Conservation (phyloP, 208 protist genomes). For the Endotrypanum monterogeii region DNA sequence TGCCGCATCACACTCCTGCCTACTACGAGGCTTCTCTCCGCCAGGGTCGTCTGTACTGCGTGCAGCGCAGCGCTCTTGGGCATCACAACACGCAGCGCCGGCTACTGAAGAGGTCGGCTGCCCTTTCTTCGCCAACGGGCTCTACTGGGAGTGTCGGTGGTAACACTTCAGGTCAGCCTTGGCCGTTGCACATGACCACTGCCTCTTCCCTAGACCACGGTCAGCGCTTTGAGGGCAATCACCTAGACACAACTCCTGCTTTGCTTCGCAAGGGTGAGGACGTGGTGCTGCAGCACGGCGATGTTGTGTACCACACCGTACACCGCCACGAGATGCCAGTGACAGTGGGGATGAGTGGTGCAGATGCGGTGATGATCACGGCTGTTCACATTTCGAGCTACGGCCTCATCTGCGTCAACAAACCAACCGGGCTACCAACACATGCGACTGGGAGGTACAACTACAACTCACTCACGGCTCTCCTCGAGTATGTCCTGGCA, state of each 20-base stretch:
- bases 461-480: slow-evolving; percentile 89
- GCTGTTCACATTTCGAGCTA: slow-evolving; percentile 59
- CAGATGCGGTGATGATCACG: slow-evolving; percentile 53
- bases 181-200: not conserved
- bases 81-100: slow-evolving; percentile 45
- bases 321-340: slow-evolving; percentile 96
- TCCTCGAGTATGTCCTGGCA: slow-evolving; percentile 90
- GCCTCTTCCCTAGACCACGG: not conserved
- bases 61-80: slow-evolving; percentile 12
- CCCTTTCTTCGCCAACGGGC: not conserved
- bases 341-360: slow-evolving; percentile 52
- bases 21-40: slow-evolving; percentile 90
- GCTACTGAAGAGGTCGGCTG: slow-evolving; percentile 42
- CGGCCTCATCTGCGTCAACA: slow-evolving; percentile 68
- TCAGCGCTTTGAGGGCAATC: not conserved
- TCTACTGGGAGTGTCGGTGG: not conserved
- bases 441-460: slow-evolving; percentile 92
- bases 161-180: not conserved
- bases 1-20: slow-evolving; percentile 68
- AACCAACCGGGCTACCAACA: slow-evolving; percentile 81
- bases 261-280: not conserved
- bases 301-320: slow-evolving; percentile 88
- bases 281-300: slow-evolving; percentile 61
- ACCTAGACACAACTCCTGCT: not conserved
- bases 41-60: slow-evolving; percentile 64